These are phyloP conservation scores for Paracamarosporium sp. DNA, from an alignment of 2,329 filamentous ascomycete species.

Conservation along the genomic window DNA sequence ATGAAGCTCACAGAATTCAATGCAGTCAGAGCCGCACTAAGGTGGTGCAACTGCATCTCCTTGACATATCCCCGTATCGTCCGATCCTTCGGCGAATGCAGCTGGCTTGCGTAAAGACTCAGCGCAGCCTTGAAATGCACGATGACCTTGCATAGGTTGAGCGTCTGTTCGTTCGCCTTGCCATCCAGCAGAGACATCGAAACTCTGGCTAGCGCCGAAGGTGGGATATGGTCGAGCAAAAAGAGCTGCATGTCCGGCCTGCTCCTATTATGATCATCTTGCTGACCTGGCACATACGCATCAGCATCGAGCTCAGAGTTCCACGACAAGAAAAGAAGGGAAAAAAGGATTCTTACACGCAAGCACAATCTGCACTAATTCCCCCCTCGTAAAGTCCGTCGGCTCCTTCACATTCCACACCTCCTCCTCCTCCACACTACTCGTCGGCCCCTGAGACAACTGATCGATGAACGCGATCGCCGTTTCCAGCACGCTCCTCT, in stretches of 20 bases:
- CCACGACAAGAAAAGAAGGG: background rate
- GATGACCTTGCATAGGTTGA: conserved; percentile 38
- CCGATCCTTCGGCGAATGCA: conserved; percentile 29
- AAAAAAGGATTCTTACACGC: background rate
- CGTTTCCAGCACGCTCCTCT: conserved; percentile 37
- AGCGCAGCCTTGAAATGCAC: conserved; percentile 39
- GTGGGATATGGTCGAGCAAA: conserved; percentile 36
- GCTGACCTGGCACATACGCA: conserved; percentile 30
- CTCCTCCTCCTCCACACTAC: conserved; percentile 20
- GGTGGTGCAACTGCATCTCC: conserved; percentile 34
- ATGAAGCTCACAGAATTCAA: conserved; percentile 37
- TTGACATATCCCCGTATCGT: conserved; percentile 32
- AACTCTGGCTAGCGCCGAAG: conserved; percentile 38
- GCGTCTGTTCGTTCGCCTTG: conserved; percentile 34
- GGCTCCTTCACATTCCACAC: conserved; percentile 26
- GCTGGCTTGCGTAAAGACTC: conserved; percentile 30
- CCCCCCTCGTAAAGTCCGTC: conserved; percentile 31
- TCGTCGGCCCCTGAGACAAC: conserved; percentile 29
- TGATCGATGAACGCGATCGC: conserved; percentile 41
- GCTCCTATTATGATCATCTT: conserved; percentile 10
- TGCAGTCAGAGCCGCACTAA: conserved; percentile 37
- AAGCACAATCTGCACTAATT: conserved; percentile 33
- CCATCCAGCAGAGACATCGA: conserved; percentile 36
- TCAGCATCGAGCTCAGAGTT: no score
- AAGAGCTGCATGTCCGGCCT: conserved; percentile 28